These are phyloP conservation scores for Sherardia arvensis DNA, from an alignment of 257 asterid species.

Conservation along the genomic window DNA sequence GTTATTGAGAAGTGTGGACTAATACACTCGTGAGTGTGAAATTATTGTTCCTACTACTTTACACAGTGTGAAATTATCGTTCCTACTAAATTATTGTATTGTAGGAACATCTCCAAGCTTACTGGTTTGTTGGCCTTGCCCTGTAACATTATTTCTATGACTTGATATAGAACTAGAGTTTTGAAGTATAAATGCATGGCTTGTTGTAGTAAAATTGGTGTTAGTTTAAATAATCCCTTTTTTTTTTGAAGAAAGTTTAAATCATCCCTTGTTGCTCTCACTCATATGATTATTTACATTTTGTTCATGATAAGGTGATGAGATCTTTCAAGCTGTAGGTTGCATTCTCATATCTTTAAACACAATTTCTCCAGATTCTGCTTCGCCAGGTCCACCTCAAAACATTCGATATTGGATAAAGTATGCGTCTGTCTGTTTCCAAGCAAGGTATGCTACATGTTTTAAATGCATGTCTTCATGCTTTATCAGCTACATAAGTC, in stretches of 20 bases:
- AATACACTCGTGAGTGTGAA: background rate
- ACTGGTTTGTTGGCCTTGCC: background rate
- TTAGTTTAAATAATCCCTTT: background rate
- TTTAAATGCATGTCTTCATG: background rate
- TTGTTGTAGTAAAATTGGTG: background rate
- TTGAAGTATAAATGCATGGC: background rate
- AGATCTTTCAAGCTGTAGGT: background rate
- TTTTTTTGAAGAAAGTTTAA: background rate
- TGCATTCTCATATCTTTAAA: slow-evolving; percentile 12
- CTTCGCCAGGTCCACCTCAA: slow-evolving; percentile 61
- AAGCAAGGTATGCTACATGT: slow-evolving; percentile 40
- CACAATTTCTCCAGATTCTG: slow-evolving; percentile 37
- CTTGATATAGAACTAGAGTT: background rate
- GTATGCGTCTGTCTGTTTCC: slow-evolving; percentile 39
- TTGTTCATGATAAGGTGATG: background rate
- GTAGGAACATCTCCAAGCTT: background rate
- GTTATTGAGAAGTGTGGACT: background rate
- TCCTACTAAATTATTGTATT: background rate
- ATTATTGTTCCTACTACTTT: background rate
- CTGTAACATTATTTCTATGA: background rate
- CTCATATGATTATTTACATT: background rate
- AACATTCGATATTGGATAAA: slow-evolving; percentile 73
- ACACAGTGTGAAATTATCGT: background rate
- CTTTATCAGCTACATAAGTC: background rate
- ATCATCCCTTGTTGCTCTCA: background rate